Evolutionary conservation across 2,329 filamentous ascomycete genomes (phyloP).

Genomic region (Aureobasidium melanogenum): DNA sequence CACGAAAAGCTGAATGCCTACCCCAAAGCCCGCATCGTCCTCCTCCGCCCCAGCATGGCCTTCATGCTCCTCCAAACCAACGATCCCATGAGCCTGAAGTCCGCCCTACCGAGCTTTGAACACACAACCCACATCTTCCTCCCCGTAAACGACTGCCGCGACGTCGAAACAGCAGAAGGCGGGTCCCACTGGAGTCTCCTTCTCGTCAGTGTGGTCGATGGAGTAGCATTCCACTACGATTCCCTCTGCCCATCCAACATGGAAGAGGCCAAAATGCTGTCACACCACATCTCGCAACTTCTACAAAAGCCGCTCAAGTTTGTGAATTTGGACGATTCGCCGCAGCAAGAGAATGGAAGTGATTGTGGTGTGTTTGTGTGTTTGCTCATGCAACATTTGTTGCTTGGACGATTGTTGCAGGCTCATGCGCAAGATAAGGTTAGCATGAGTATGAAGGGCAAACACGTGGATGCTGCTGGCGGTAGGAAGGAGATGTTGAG

Average conservation of each 20-base stretch:
- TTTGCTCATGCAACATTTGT: constrained; percentile 86
- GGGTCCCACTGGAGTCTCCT: constrained; percentile 93
- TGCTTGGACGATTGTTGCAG: constrained; percentile 71
- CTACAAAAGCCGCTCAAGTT: constrained; percentile 62
- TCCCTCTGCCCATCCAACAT: constrained; percentile 69
- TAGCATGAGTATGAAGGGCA: constrained; percentile 85
- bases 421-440: constrained; percentile 79
- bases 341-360: constrained; percentile 83
- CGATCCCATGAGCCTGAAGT: constrained; percentile 47
- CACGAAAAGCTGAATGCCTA: constrained; percentile 74
- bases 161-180: constrained; percentile 69
- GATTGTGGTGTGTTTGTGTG: constrained; percentile 97
- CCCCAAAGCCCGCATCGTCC: constrained; percentile 75
- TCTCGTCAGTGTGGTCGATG: constrained; percentile 78
- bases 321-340: constrained; percentile 73
- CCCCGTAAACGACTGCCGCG: constrained; percentile 82
- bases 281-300: constrained; percentile 59
- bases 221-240: constrained; percentile 95
- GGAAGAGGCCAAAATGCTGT: constrained; percentile 60
- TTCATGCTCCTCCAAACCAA: constrained; percentile 76
- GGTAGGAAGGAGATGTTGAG: constrained; percentile 85
- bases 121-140: constrained; percentile 87
- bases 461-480: constrained; percentile 68
- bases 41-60: constrained; percentile 86
- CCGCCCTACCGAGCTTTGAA: constrained; percentile 71